Percentiles rank a stretch among this genome's conserved stretches.
These are phyloP conservation scores for Chimonanthus praecox DNA, from an alignment of 164 flowering plant species.

Conservation along the genomic window DNA sequence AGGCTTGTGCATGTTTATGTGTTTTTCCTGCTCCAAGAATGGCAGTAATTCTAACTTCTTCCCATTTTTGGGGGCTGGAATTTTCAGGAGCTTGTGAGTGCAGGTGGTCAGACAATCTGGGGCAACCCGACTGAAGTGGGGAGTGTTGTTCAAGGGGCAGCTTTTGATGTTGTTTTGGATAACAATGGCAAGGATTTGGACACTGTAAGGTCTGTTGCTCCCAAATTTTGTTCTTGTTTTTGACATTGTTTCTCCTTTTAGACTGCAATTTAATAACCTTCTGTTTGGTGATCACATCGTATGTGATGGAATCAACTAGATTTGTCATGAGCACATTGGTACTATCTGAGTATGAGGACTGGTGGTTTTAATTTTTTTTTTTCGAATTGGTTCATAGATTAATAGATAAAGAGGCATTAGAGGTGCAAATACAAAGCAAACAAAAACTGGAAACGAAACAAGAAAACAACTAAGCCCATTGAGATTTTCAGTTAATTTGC, in stretches of 20 bases:
- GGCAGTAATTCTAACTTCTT: background rate
- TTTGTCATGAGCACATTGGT: background rate
- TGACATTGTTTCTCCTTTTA: background rate
- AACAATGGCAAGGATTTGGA: constrained; percentile 98
- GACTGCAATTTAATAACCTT: background rate
- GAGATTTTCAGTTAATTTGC: no score
- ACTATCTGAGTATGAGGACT: background rate
- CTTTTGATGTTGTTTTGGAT: constrained; percentile 85
- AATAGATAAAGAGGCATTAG: no score
- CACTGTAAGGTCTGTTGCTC: constrained; percentile 60
- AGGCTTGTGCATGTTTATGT: background rate
- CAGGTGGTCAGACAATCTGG: constrained; percentile 87
- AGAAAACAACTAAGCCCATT: no score
- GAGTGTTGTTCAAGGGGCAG: constrained; percentile 50
- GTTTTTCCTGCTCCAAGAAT: background rate
- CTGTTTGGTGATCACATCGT: background rate
- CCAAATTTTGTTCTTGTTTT: background rate
- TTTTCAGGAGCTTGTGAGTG: constrained; percentile 71
- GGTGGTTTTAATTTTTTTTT: background rate
- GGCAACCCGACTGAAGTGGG: constrained; percentile 81
- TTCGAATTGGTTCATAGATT: background rate
- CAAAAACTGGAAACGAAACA: no score
- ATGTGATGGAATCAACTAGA: background rate
- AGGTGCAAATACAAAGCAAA: no score
- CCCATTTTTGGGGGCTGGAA: constrained; percentile 1